phyloP scores from a whole-genome alignment of 1,139 yeast genomes.

The Pichia sp. region DNA sequence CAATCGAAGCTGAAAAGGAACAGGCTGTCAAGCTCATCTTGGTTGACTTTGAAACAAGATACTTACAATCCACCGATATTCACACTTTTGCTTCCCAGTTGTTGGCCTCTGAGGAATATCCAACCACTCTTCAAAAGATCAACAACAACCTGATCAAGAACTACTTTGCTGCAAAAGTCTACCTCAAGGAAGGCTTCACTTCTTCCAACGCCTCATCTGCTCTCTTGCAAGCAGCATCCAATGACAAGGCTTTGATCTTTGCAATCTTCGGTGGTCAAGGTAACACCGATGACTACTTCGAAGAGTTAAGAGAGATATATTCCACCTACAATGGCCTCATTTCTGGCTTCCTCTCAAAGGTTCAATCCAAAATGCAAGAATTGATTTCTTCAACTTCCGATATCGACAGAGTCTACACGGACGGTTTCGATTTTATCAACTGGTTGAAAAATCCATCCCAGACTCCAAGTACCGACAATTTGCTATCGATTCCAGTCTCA shows the following conservation, averaged over 20 bases:
- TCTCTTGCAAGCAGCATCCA: conserved; percentile 44
- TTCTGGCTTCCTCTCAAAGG: conserved; percentile 63
- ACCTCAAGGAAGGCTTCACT: conserved; percentile 24
- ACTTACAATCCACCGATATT: conserved; percentile 72
- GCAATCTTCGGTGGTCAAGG: conserved; percentile 99
- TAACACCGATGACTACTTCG: conserved; percentile 94
- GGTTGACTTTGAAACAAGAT: conserved; percentile 79
- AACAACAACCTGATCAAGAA: conserved; percentile 67
- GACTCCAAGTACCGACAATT: conserved; percentile 87
- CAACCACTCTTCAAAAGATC: conserved; percentile 68
- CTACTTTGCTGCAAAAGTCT: conserved; percentile 45
- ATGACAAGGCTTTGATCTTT: conserved; percentile 54
- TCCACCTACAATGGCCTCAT: conserved; percentile 72
- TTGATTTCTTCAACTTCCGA: conserved; percentile 71
- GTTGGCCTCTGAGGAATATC: conserved; percentile 49
- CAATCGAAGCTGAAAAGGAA: conserved; percentile 32
- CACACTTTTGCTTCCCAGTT: conserved; percentile 82
- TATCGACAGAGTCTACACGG: conserved; percentile 85
- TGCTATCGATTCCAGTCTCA: conserved; percentile 86
- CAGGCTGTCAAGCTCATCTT: conserved; percentile 69
- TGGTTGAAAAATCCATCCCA: conserved; percentile 85
- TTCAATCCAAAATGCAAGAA: conserved; percentile 63
- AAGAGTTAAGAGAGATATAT: conserved; percentile 86
- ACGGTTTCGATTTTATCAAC: conserved; percentile 80
- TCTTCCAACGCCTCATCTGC: conserved; percentile 58